phyloP scores from a whole-genome alignment of 371 early-diverging fungal genomes.

The Rhizopus delemar region DNA sequence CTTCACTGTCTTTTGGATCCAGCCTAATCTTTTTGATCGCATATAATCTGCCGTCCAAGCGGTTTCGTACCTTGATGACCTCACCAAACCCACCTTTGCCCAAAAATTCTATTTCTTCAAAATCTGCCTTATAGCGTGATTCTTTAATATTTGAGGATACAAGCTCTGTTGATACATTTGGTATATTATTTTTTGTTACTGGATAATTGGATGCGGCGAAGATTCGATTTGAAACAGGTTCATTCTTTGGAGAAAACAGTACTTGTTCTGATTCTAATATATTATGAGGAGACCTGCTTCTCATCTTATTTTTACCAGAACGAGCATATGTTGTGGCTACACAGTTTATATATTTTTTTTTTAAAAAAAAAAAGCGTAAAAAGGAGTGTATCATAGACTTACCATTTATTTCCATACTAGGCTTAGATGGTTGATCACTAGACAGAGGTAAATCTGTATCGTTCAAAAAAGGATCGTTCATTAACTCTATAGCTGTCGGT shows the following conservation, averaged over 20 bases:
- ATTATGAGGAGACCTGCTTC: background rate
- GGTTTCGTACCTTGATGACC: slow-evolving; percentile 90
- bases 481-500: slow-evolving; percentile 67
- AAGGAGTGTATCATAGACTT: background rate
- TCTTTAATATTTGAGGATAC: slow-evolving; percentile 6
- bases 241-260: background rate
- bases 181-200: background rate
- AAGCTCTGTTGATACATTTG: background rate
- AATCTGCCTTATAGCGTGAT: slow-evolving; percentile 84
- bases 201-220: background rate
- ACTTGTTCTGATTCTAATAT: background rate
- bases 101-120: slow-evolving; percentile 91
- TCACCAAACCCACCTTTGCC: slow-evolving; percentile 94
- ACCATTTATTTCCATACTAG: slow-evolving; percentile 21
- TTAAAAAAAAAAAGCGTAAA: too few relatives aligned
- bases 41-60: slow-evolving; percentile 82
- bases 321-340: slow-evolving; percentile 18
- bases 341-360: too few relatives aligned
- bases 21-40: slow-evolving; percentile 88
- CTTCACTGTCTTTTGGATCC: slow-evolving; percentile 76
- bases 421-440: slow-evolving; percentile 19
- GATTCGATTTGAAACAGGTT: background rate
- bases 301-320: slow-evolving; percentile 5
- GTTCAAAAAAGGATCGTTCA: slow-evolving; percentile 69
- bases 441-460: slow-evolving; percentile 18